Conservation (phyloP, 2,329 filamentous ascomycete genomes). For the Talaromyces rugulosus region DNA sequence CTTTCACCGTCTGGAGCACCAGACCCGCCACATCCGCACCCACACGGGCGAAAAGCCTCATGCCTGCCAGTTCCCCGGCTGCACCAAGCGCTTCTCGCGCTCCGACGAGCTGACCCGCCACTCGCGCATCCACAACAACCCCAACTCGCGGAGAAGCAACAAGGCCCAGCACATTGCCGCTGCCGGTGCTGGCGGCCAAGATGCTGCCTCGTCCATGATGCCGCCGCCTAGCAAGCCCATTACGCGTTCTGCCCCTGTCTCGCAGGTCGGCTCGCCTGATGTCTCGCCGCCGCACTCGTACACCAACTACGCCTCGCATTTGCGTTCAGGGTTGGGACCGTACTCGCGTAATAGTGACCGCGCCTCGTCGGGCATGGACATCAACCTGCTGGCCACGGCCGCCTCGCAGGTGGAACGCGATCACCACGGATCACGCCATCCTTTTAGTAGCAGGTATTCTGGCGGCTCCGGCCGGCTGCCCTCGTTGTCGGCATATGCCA, state of each 20-base stretch:
- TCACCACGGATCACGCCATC: slow-evolving; percentile 42
- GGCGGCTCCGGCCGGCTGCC: slow-evolving; percentile 57
- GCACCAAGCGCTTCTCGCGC: slow-evolving; percentile 93
- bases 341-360: slow-evolving; percentile 36
- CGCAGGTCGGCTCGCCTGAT: slow-evolving; percentile 85
- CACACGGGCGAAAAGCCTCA: slow-evolving; percentile 98
- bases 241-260: slow-evolving; percentile 82
- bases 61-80: slow-evolving; percentile 89
- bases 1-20: slow-evolving; percentile 95
- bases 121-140: slow-evolving; percentile 98
- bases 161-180: slow-evolving; percentile 67
- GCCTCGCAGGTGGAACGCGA: slow-evolving; percentile 65
- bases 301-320: slow-evolving; percentile 56
- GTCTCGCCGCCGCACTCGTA: slow-evolving; percentile 92
- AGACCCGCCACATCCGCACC: slow-evolving; percentile 86
- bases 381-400: slow-evolving; percentile 66
- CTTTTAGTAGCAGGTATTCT: slow-evolving; percentile 43
- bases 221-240: slow-evolving; percentile 74
- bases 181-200: slow-evolving; percentile 50
- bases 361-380: slow-evolving; percentile 52
- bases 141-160: slow-evolving; percentile 90
- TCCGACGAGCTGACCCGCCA: slow-evolving; percentile 96
- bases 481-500: slow-evolving; percentile 71
- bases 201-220: slow-evolving; percentile 63
- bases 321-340: slow-evolving; percentile 55